Evolutionary conservation across 495 filamentous ascomycete species (phyloP), one percentile per base, ranked within the genome.

Genomic region (Cryomyces antarcticus): DNA sequence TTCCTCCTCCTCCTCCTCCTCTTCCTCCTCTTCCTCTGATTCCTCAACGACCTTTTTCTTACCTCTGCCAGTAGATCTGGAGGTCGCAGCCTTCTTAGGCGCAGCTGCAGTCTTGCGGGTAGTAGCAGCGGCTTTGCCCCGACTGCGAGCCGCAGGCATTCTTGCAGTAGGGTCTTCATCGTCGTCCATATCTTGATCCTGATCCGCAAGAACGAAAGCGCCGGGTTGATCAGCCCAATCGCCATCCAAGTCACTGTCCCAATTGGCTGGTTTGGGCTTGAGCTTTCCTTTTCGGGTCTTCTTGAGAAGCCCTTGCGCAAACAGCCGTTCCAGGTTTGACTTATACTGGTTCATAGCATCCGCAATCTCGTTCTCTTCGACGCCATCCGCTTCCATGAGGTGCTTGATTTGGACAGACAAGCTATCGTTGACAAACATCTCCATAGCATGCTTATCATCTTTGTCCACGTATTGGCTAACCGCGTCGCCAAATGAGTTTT

Each of bases 401-500:
- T 84, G 71, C 50, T 78, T 80, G 33, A 93, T 64, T 51, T 93
- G 84, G 46, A 66, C 73, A 10, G 72, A 66, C 2, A 96, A 64
- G 24, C 79, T 83, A 11, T 92, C 78, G 36, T 74, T 74, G 27
- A 96, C 80, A 51, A 96, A 96, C 50, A 71, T 72, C 51, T 93
- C 78, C 70, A 96, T 80, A 0, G 87, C 87, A 49, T 89, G 75
- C 49, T 85, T 92, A 60, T 99, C 89, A 51, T 94, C 83, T 49
- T 96, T 96, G 58, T 86, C 78, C 27, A 96, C 83, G 56, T 87
- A 99, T 47, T 92, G 82, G 42, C 75, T 75, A 6, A 99, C 85
- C 0, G 89, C 92, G 58, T 96, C 87, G 5, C 85, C 80, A 54
- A 99, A 93, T 0, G 75, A 80, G 41, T 85, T 87, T 52, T 88